These are phyloP conservation scores for Neurospora sp. DNA, from an alignment of 495 filamentous ascomycete genomes.

Conservation along the genomic window DNA sequence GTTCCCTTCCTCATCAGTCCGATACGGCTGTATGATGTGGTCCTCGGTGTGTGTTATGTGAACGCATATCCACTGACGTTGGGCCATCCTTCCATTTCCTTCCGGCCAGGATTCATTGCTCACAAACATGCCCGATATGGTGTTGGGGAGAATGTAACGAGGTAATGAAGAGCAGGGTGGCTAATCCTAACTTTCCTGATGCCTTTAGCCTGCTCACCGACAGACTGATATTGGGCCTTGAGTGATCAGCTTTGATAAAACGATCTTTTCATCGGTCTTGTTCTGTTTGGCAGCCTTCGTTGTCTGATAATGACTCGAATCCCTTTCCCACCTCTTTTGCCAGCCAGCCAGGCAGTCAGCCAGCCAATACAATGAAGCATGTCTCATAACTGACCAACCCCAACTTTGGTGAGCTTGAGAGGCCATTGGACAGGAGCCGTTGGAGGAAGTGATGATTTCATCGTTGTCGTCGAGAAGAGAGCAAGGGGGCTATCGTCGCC, in stretches of 20 bases:
- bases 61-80: no score
- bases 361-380: neutral
- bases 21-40: no score
- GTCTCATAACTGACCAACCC: neutral
- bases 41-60: no score
- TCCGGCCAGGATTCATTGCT: no score
- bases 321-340: neutral
- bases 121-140: no score
- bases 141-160: no score
- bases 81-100: no score
- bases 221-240: no score
- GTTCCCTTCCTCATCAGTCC: no score
- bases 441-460: neutral
- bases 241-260: neutral
- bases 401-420: neutral
- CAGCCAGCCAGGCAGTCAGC: neutral
- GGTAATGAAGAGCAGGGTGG: no score
- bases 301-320: neutral
- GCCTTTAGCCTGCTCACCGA: neutral
- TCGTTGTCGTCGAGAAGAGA: neutral
- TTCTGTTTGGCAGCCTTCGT: neutral
- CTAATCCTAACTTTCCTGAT: no score
- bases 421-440: neutral
- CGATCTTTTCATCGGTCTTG: neutral
- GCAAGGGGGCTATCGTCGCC: neutral